Evolutionary conservation across 2,329 filamentous ascomycete species (phyloP), one percentile per base, ranked within the genome.

Genomic region (Penicillium sp.): DNA sequence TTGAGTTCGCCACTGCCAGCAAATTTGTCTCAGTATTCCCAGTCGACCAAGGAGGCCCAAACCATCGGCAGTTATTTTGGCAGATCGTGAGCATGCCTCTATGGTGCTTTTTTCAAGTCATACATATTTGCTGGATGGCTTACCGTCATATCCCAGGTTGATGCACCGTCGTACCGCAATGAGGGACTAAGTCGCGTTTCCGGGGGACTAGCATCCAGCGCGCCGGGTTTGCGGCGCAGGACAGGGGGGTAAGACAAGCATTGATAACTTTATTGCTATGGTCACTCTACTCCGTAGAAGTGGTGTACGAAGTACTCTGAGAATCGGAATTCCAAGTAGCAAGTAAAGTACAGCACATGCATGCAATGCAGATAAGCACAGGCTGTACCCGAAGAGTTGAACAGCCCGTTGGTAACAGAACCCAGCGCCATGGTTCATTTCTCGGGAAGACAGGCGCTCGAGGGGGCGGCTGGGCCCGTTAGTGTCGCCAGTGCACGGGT

Each of bases 341-440:
- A 6, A 31, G 31, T 31, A 31, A 10, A 31, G 31, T 31, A 31
- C 31, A 10, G 31, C 31, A 31, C 48, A 52, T 52, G 49, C 49
- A 49, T 52, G 49, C 11, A 52, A 37, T 37, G 28, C 37, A 52
- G 15, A 11, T 25, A 37, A 38, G 49, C 20, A 38, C 31, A 47
- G 12, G 22, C 6, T 47, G 35, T 47, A 22, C 52, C 52, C 41
- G 52, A 42, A 10, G 31, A 17, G 28, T 15, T 35, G 41, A 55
- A 47, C 43, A 45, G 50, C 59, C 61, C 61, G 67, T 68, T 67
- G 65, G 54, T 59, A 42, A 64, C 53, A 55, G 59, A 72, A 67
- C 71, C 73, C 73, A 73, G 70, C 67, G 66, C 72, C 71, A 73
- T 69, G 73, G 73, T 75, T 75, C 73, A 67, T 42, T 17, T 51